Conservation (phyloP, 129 eudicot genomes). For the Artemisia annua region DNA sequence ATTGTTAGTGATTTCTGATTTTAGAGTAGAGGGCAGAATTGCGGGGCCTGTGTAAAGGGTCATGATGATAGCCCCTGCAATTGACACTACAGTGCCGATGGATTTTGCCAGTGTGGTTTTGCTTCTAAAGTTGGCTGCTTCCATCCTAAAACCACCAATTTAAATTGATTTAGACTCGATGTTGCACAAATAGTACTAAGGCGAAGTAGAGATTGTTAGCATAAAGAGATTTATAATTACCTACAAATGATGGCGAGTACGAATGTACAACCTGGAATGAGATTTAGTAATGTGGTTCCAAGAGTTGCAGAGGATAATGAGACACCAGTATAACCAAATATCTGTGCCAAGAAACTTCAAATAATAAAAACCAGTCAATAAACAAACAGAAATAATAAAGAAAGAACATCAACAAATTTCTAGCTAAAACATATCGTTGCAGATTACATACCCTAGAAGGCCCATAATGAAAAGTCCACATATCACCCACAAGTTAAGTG, state of each 20-base stretch:
- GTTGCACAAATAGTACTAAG: not conserved
- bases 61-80: constrained; percentile 71
- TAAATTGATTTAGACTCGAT: constrained; percentile 20
- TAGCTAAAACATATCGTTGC: not conserved
- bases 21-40: constrained; percentile 23
- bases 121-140: constrained; percentile 44
- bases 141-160: constrained; percentile 57
- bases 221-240: constrained; percentile 30
- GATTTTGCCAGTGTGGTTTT: constrained; percentile 52
- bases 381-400: too few species aligned
- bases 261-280: constrained; percentile 84
- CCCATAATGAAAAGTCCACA: constrained; percentile 64
- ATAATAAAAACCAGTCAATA: not conserved
- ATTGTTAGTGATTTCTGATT: constrained; percentile 21
- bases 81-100: constrained; percentile 66
- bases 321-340: constrained; percentile 80
- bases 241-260: constrained; percentile 68
- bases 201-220: not conserved
- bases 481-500: constrained; percentile 46
- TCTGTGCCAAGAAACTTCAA: constrained; percentile 65
- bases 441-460: constrained; percentile 57
- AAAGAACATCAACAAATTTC: too few species aligned
- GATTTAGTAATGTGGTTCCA: constrained; percentile 77
- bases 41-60: constrained; percentile 77
- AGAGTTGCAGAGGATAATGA: constrained; percentile 64